Percentiles rank a stretch among this genome's conserved stretches.
phyloP scores from a whole-genome alignment of 2,329 filamentous ascomycete species.

The Cytospora paraplurivora region DNA sequence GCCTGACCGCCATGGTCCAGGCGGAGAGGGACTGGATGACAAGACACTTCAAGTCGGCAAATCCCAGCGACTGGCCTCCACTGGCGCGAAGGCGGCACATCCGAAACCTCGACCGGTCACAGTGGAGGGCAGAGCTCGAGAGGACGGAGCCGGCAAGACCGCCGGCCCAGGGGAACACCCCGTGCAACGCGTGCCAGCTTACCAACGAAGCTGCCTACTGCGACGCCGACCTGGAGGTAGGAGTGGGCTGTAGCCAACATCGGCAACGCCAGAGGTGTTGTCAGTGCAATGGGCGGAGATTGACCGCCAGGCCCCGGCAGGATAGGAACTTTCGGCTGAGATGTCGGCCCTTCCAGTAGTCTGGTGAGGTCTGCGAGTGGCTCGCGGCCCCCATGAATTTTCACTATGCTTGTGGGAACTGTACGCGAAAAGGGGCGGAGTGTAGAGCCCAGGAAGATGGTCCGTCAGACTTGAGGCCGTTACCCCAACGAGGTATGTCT shows the following conservation, averaged over 20 bases:
- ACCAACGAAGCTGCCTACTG: background rate
- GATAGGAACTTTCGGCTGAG: background rate
- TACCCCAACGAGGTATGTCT: background rate
- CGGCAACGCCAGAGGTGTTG: background rate
- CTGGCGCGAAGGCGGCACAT: background rate
- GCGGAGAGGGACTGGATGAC: background rate
- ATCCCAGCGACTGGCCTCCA: background rate
- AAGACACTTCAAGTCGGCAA: background rate
- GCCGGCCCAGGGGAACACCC: background rate
- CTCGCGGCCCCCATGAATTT: background rate
- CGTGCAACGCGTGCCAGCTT: background rate
- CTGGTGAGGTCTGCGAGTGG: slow-evolving; percentile 1
- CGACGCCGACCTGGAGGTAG: background rate
- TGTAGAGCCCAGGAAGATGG: background rate
- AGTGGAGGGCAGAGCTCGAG: background rate
- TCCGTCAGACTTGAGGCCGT: background rate
- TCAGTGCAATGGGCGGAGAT: background rate
- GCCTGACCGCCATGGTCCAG: background rate
- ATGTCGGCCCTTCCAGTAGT: background rate
- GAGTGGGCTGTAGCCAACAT: background rate
- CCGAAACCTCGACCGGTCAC: background rate
- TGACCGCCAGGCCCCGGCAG: background rate
- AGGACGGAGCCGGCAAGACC: background rate
- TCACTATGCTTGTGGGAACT: background rate
- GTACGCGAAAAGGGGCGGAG: background rate